Base-by-base conservation (phyloP, 768 basidiomycete genomes). In the Termitomyces sp. region DNA sequence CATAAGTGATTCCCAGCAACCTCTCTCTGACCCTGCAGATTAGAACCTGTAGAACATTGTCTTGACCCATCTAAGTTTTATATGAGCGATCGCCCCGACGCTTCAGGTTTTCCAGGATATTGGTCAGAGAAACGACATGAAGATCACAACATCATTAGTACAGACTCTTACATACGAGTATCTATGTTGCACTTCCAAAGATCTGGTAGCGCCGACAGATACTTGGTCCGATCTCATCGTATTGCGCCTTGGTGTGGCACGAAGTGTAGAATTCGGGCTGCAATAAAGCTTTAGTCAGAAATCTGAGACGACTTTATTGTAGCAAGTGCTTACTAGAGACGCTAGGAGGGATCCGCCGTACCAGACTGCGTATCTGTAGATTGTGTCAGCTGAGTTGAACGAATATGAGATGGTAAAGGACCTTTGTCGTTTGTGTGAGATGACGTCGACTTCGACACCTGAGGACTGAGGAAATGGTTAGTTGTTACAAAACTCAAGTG, bases 371-470 rank as follows among this genome's bases (percentile, higher is more conserved):
- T 92, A 89, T 59, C 88, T 89, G 53, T 34, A n/a, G n/a, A 24
- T 48, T 42, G 43, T 41, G 44, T 35, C 46, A 50, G 49, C 53
- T 42, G 65, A 64, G 30, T 43, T 34, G 26, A 22, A 19, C 52
- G 24, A 22, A 7, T 17, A 2, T 49, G 34, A 34, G 34, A 19
- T 17, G 43, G 19, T 5, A 10, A 62, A 74, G 65, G 71, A 94
- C 80, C 94, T 81, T 76, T 98, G 96, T 55, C 93, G 87, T 75
- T 98, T 98, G 80, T 99, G 97, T 9, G 90, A 90, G 66, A 98
- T 97, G 65, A 99, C 96, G 58, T 99, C 95, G 59, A 98, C 95
- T 51, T 98, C 96, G 21, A 98, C 91, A 24, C 97, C 96, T 24
- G 92, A 91, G 8, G 95, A 98, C 92, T 97, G 55, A 10, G 22